These are phyloP conservation scores for Leccinum longicurvipes DNA, from an alignment of 768 basidiomycete genomes.

Conservation along the genomic window DNA sequence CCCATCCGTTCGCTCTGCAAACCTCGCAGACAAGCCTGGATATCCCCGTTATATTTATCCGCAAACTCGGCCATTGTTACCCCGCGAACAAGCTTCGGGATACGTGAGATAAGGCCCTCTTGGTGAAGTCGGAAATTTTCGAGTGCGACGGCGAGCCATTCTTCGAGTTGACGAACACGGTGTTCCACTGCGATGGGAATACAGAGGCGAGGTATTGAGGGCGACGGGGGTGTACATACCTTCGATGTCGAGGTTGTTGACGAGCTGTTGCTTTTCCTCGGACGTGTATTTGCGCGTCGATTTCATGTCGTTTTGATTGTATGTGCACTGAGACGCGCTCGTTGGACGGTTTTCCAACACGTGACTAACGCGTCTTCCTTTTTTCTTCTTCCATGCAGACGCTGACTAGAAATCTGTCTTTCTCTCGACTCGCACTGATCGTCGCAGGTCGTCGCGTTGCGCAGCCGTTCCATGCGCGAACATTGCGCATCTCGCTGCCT, in stretches of 20 bases:
- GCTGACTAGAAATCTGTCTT: not conserved
- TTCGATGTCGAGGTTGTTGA: conserved; percentile 79
- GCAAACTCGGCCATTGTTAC: conserved; percentile 78
- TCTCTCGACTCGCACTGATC: conserved; percentile 8
- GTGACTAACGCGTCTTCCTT: too few species aligned
- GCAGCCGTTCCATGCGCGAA: conserved; percentile 11
- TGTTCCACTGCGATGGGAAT: conserved; percentile 77
- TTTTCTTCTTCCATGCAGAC: conserved; percentile 6
- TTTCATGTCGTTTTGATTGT: conserved; percentile 18
- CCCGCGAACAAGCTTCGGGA: conserved; percentile 68
- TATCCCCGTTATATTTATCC: conserved; percentile 71
- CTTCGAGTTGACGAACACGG: conserved; percentile 68
- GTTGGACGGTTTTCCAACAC: not conserved
- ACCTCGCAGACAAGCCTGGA: conserved; percentile 67
- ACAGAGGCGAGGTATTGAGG: too few species aligned
- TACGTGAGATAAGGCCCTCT: conserved; percentile 68
- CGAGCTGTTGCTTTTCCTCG: conserved; percentile 73
- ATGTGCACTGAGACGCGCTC: too few species aligned
- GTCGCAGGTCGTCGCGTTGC: conserved; percentile 18
- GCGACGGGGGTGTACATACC: conserved; percentile 35
- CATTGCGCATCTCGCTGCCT: conserved; percentile 6
- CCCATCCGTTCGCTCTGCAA: conserved; percentile 62
- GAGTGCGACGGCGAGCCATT: conserved; percentile 70
- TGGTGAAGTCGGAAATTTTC: conserved; percentile 74
- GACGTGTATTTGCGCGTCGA: conserved; percentile 42